Evolutionary conservation across 208 protist genomes (phyloP).

Genomic region (Acanthamoeba culbertsoni): DNA sequence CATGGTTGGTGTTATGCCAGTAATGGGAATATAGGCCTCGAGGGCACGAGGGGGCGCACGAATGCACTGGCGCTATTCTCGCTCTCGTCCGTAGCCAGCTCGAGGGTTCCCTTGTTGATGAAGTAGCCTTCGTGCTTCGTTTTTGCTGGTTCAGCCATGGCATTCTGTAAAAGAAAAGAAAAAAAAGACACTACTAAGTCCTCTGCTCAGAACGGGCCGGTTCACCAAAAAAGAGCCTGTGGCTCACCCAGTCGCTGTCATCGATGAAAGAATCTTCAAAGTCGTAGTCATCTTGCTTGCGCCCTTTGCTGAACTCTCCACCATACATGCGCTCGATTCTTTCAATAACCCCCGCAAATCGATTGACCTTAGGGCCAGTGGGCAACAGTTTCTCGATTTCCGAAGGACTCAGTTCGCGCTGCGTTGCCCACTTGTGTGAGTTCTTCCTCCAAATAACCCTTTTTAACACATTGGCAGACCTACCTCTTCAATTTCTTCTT

Average conservation of each 20-base stretch:
- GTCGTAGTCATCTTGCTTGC: constrained; percentile 14
- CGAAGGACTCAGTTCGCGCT: background rate
- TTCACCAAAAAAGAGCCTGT: no score
- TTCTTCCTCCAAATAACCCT: background rate
- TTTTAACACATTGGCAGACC: no score
- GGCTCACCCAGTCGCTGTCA: background rate
- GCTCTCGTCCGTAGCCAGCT: background rate
- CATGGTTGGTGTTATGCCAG: background rate
- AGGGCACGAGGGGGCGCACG: background rate
- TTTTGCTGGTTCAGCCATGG: background rate
- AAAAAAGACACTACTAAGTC: no score
- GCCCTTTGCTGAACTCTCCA: background rate
- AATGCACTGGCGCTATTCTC: background rate
- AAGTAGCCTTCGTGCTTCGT: constrained; percentile 34
- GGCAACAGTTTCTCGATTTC: constrained; percentile 10
- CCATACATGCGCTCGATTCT: background rate
- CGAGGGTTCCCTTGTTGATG: constrained; percentile 10
- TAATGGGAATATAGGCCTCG: background rate
- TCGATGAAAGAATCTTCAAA: constrained; percentile 28
- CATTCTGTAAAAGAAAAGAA: background rate
- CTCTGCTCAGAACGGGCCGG: no score
- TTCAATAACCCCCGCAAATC: background rate
- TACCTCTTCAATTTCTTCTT: constrained; percentile 24
- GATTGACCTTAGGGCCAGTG: background rate
- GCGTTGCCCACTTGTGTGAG: background rate